Evolutionary conservation across 164 flowering plant species (phyloP).

Genomic region (Vitis amurensis): DNA sequence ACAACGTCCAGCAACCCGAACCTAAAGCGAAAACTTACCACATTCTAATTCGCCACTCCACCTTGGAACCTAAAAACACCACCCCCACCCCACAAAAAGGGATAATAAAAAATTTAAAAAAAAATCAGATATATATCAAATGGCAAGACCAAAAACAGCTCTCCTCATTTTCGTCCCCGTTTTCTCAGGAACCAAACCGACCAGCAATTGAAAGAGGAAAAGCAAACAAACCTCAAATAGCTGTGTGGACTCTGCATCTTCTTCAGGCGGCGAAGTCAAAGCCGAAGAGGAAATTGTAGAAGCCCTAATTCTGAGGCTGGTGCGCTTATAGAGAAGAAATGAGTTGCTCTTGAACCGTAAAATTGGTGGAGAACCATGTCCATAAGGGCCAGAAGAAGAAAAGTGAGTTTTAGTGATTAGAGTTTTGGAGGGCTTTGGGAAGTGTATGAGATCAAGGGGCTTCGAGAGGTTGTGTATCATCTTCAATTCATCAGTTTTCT

Average conservation of each 20-base stretch:
- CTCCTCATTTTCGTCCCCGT: neutral
- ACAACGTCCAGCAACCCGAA: no score
- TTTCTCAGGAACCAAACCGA: neutral
- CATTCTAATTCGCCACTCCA: no score
- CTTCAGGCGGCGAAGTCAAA: slow-evolving; percentile 23
- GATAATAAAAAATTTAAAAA: neutral
- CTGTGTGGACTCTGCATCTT: slow-evolving; percentile 37
- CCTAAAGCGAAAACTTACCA: no score
- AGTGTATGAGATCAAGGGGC: slow-evolving; percentile 1
- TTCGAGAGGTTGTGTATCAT: slow-evolving; percentile 3
- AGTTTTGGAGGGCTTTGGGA: slow-evolving; percentile 21
- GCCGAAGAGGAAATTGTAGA: slow-evolving; percentile 18
- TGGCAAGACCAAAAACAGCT: neutral
- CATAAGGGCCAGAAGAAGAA: neutral
- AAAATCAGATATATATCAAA: neutral
- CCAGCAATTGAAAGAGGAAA: neutral
- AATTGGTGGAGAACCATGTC: slow-evolving; percentile 3
- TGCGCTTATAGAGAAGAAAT: neutral
- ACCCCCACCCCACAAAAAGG: no score
- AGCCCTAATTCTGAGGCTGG: slow-evolving; percentile 9
- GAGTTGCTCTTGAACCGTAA: slow-evolving; percentile 6
- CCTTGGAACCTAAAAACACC: no score
- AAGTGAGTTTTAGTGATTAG: slow-evolving; percentile 3
- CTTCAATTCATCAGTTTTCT: neutral
- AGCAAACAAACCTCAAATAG: slow-evolving; percentile 43